Base-by-base conservation (phyloP, 805 yeast genomes). In the Candida railenensis region DNA sequence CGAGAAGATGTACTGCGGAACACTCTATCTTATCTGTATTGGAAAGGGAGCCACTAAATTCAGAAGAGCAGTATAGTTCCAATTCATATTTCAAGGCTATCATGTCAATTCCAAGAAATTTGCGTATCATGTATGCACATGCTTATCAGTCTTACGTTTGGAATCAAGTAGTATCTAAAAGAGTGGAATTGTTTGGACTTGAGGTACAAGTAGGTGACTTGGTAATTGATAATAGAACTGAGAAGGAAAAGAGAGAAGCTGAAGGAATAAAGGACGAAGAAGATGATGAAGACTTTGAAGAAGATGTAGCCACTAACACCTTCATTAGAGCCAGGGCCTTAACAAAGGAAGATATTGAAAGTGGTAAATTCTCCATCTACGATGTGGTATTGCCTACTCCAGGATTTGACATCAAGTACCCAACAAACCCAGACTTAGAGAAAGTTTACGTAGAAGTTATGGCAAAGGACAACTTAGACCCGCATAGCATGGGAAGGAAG, bases 351-450 rank as follows among this genome's bases (percentile, higher is more conserved):
- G 98, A 92, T 48, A 69, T 85, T 20, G 79, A 71, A 3, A 46
- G 70, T 2, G 80, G 80, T 0, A 78, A 74, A 45, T 87, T 76
- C 60, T 65, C 85, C 11, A 85, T 92, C 30, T 83, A 77, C 58
- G 98, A 94, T 64, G 76, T 94, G 22, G 96, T 95, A 2, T 72
- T 94, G 46, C 98, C 99, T n/a, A 81, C 96, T 0, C 99, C 99
- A 2, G 99, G 99, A 0, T 90, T 82, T 62, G 97, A 90, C 60
- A 81, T 94, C n/a, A 60, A 75, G 12, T 94, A 94, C 59, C 99
- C 99, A 4, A 69, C 76, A 9, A 87, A 89, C 57, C 75, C 74
- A 44, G 64, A 75, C 37, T 68, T 89, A 40, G 73, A 71, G 55
- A 73, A 81, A 36, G 78, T 80, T 1, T 91, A 91, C 60, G 77